Base-by-base conservation (phyloP, 2,329 filamentous ascomycete species). In the Aspergillus persii region DNA sequence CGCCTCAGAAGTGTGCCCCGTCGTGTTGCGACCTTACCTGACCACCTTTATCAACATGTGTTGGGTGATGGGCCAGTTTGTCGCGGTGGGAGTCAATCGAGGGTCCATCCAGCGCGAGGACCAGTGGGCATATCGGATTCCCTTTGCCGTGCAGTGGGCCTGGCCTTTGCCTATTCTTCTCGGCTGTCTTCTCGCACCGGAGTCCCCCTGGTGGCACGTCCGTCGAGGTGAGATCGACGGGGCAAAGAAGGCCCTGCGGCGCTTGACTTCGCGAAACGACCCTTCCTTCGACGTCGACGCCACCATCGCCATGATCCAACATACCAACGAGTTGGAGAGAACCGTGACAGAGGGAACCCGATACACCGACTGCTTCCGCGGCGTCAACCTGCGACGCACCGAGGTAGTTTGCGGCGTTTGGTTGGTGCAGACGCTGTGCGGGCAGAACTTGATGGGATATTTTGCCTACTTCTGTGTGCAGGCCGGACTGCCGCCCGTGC, bases 231-330 rank as follows among this genome's bases (percentile, higher is more conserved):
- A 73, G 8, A 60, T 74, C 1, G 71, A 76, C 18, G 76, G 79
- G 12, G 79, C 79, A 8, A 78, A 78, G 59, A 71, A 71, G 48
- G 61, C 73, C 4, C 63, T 76, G 11, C 64, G 68, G 50, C 67
- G 77, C 58, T 61, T 86, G 49, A 80, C 82, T 1, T 54, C 68
- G 9, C 67, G 68, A 8, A 61, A 66, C 6, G 87, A 90, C 63
- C 88, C 85, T 1, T 82, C 87, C 63, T 92, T 93, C 68, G 85
- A 95, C 67, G 84, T 88, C 11, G 89, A 95, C 62, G 90, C 93
- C 75, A 93, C 90, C 0, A 81, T 96, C 50, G 88, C 89, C 68
- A 93, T 95, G 90, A 96, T 96, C 88, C 85, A 91, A 1, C 90
- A 94, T 71, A 96, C 91, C 0, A 92, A 89, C 2, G 88, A 89